A percentile compares a stretch with the other conserved stretches of the same genome.
Evolutionary conservation across 2,329 filamentous ascomycete species (phyloP).

Genomic region (Epichloe gansuensis): DNA sequence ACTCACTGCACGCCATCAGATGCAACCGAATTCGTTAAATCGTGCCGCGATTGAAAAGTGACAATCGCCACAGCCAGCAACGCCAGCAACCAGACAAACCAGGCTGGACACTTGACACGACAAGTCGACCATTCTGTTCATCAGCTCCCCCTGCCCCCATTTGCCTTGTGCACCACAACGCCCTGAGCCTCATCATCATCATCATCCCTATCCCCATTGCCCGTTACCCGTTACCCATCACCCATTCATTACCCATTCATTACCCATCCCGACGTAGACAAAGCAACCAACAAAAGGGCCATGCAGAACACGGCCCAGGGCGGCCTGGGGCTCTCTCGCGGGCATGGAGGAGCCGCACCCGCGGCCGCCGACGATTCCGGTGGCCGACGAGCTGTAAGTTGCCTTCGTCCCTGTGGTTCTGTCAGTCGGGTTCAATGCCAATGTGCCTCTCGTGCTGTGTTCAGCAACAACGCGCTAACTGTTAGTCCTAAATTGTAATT

Average conservation of each 20-base stretch:
- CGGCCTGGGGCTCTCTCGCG: constrained; percentile 1
- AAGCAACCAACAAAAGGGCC: neutral
- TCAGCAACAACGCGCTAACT: constrained; percentile 2
- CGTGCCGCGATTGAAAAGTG: too few species aligned
- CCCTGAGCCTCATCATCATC: neutral
- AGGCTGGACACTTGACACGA: neutral
- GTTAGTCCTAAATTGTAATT: neutral
- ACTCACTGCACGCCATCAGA: too few species aligned
- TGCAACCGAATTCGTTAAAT: too few species aligned
- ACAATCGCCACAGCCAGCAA: too few species aligned
- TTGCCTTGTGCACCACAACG: neutral
- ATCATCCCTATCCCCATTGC: too few species aligned
- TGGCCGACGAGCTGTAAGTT: constrained; percentile 25
- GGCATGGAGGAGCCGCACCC: constrained; percentile 8
- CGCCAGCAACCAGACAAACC: neutral
- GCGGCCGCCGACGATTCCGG: constrained; percentile 25
- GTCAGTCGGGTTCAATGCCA: neutral
- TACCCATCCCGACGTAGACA: neutral
- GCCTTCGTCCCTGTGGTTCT: neutral
- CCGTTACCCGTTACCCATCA: too few species aligned
- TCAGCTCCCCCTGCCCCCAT: neutral
- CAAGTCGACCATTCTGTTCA: neutral
- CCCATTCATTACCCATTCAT: too few species aligned
- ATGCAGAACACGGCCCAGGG: constrained; percentile 6
- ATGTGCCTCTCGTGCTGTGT: neutral